Base-by-base conservation (phyloP, 139 green algal species). In the Volvox africanus region DNA sequence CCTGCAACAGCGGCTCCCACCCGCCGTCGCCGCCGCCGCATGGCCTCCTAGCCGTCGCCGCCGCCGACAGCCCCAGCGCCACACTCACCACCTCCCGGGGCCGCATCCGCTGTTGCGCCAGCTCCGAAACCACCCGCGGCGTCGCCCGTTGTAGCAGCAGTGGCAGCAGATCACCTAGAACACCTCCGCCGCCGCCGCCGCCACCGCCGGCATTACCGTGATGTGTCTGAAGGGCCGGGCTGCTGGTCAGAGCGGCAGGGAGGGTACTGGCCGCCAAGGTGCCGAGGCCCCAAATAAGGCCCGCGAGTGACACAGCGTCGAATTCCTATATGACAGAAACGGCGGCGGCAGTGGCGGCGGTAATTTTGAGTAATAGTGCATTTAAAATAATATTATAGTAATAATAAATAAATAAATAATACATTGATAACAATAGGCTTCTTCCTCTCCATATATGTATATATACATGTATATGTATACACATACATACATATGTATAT, bases 11-110 rank as follows among this genome's bases (percentile, higher is more conserved):
- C 44, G 44, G 9, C 44, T 5, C 44, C 5, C 44, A 5, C 9
- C 44, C 44, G 44, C 44, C 44, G 44, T 55, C 44, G 44, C 44
- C 9, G 44, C 9, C 44, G 44, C 44, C 44, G 44, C 44, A 5
- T 14, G 44, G 44, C 44, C 44, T 55, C 9, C 44, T 28, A 6
- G 22, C 22, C 67, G 22, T 75, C 67, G 67, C 24, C 2, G 82
- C 82, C 32, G 82, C 82, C 82, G 82, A 65, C 67, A 88, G 65
- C 65, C 82, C 82, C 33, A 88, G 65, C 24, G 82, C 67, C 22
- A 67, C 19, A 30, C 82, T 88, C 22, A 65, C 5, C 20, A 80
- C 14, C 82, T 80, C 82, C 65, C 65, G 82, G 0, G 80, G 28
- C 80, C 80, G 79, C 37, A 28, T 18, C 79, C 44, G 79, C 79